phyloP scores from a whole-genome alignment of 140 eudicot genomes.

The Erigeron philadelphicus region DNA sequence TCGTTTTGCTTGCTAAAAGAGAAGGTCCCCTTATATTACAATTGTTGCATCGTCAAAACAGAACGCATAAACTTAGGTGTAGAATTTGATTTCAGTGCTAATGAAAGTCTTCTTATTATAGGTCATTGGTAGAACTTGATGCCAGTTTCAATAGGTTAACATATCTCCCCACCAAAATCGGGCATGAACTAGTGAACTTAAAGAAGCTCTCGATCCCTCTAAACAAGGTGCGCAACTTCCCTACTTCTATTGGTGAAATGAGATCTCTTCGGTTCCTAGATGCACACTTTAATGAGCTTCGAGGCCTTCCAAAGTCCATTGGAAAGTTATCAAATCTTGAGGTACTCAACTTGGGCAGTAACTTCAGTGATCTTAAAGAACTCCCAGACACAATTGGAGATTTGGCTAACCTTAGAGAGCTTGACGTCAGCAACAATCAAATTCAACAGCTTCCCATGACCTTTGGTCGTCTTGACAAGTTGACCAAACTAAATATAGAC shows the following conservation, averaged over 20 bases:
- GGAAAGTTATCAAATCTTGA: slow-evolving; percentile 73
- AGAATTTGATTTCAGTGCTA: not conserved
- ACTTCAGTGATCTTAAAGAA: slow-evolving; percentile 77
- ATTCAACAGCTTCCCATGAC: slow-evolving; percentile 66
- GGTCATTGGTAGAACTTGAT: slow-evolving; percentile 74
- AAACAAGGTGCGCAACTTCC: slow-evolving; percentile 83
- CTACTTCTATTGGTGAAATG: slow-evolving; percentile 87
- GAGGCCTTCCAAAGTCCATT: slow-evolving; percentile 65
- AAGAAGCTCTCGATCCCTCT: slow-evolving; percentile 49
- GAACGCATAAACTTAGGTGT: too few species aligned
- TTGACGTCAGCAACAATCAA: slow-evolving; percentile 89
- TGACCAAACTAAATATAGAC: slow-evolving; percentile 62
- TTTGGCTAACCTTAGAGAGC: slow-evolving; percentile 62
- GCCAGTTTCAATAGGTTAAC: slow-evolving; percentile 79
- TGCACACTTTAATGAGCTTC: slow-evolving; percentile 86
- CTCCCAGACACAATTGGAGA: slow-evolving; percentile 80
- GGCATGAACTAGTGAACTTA: slow-evolving; percentile 59
- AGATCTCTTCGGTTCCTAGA: slow-evolving; percentile 53
- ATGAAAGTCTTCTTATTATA: slow-evolving; percentile 20
- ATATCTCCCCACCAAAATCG: slow-evolving; percentile 86
- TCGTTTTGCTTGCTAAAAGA: too few species aligned
- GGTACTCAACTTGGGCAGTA: slow-evolving; percentile 61
- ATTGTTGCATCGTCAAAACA: too few species aligned
- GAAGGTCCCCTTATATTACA: too few species aligned
- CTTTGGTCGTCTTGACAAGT: slow-evolving; percentile 68